Percentiles rank a stretch among this genome's conserved stretches.
Evolutionary conservation across 192 early-diverging fungal species (phyloP).

Genomic region (Coemansia umbellata): DNA sequence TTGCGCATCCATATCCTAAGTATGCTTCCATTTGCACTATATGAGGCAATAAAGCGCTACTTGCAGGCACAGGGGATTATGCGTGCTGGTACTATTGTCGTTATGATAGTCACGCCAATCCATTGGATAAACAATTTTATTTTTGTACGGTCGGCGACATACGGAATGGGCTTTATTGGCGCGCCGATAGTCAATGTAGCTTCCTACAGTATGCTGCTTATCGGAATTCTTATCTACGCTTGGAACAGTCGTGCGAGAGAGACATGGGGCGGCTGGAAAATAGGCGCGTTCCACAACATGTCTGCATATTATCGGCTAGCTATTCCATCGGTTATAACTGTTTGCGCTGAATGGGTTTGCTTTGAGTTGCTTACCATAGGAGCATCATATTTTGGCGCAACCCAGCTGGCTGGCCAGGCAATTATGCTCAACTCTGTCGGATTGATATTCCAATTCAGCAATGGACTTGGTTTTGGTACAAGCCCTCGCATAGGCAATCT

Average conservation of each 20-base stretch:
- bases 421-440: conserved; percentile 62
- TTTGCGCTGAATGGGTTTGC: conserved; percentile 76
- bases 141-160: conserved; percentile 64
- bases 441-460: conserved; percentile 64
- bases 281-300: conserved; percentile 61
- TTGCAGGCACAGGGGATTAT: conserved; percentile 83
- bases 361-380: conserved; percentile 68
- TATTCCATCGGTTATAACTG: conserved; percentile 76
- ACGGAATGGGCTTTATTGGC: conserved; percentile 71
- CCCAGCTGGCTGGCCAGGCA: conserved; percentile 73
- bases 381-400: conserved; percentile 71
- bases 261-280: conserved; percentile 83
- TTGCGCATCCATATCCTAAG: conserved; percentile 63
- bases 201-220: conserved; percentile 64
- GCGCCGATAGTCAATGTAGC: conserved; percentile 71
- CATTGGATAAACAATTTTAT: conserved; percentile 71
- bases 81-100: conserved; percentile 70
- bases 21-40: conserved; percentile 66
- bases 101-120: conserved; percentile 62
- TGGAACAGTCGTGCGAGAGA: conserved; percentile 57
- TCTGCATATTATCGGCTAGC: conserved; percentile 62
- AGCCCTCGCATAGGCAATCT: conserved; percentile 75
- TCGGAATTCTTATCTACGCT: conserved; percentile 63
- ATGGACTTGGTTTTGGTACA: conserved; percentile 70
- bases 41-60: conserved; percentile 77